Conservation (phyloP, 331 rosid genomes). For the Spiraea crenata region DNA sequence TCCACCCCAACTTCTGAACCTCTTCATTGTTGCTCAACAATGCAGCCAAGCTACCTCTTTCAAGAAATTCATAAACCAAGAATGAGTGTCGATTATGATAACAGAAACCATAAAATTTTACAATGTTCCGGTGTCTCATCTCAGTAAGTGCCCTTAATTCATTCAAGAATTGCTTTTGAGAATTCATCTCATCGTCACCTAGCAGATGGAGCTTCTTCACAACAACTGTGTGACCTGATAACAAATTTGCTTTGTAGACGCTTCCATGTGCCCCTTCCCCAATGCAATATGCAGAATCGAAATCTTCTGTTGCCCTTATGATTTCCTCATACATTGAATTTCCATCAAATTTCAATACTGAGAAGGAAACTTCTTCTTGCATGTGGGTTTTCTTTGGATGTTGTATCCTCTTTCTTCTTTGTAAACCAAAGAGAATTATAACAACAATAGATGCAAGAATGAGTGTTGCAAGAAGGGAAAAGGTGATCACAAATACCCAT, state of each 20-base stretch:
- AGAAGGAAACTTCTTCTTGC: too few species aligned
- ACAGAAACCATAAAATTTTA: slow-evolving; percentile 31
- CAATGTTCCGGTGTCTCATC: slow-evolving; percentile 14
- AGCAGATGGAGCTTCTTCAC: slow-evolving; percentile 32
- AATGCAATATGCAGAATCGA: too few species aligned
- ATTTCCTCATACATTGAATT: too few species aligned
- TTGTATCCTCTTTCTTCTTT: too few species aligned
- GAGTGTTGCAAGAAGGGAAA: too few species aligned
- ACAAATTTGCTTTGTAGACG: slow-evolving; percentile 23
- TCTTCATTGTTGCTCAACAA: slow-evolving; percentile 17
- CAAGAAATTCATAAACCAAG: slow-evolving; percentile 26
- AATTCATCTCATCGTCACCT: slow-evolving; percentile 9
- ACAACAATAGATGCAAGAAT: too few species aligned
- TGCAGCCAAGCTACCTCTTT: slow-evolving; percentile 25
- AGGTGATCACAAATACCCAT: too few species aligned
- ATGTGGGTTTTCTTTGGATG: too few species aligned
- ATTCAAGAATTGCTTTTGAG: neutral
- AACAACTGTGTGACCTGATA: slow-evolving; percentile 13
- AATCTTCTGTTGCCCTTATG: too few species aligned
- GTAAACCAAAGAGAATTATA: too few species aligned
- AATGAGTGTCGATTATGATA: slow-evolving; percentile 6
- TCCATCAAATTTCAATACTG: too few species aligned
- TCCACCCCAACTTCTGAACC: slow-evolving; percentile 29
- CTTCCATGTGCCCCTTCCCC: too few species aligned
- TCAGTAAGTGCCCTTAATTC: neutral